Percentiles rank a stretch among this genome's conserved stretches.
Conservation (phyloP, 2,329 filamentous ascomycete genomes). For the Lasiodiplodia hormozganensis region DNA sequence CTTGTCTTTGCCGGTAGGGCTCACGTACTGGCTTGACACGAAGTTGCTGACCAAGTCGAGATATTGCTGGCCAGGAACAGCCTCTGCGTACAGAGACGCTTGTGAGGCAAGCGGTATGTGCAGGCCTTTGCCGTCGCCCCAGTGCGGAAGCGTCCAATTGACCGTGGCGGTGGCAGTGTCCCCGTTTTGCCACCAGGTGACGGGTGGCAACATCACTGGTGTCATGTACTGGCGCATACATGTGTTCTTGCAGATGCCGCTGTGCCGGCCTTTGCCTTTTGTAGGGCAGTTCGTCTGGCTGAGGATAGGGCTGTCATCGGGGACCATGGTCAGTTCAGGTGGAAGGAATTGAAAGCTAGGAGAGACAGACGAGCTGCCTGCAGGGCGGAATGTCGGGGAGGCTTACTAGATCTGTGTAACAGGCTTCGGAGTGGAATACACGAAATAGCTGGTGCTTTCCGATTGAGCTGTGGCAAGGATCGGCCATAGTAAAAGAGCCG, state of each 20-base stretch:
- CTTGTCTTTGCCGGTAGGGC: no score
- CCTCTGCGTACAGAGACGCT: background rate
- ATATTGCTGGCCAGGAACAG: background rate
- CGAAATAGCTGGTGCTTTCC: background rate
- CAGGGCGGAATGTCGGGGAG: background rate
- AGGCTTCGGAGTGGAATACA: no score
- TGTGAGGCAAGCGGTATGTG: background rate
- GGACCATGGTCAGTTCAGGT: background rate
- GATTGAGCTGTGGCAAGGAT: background rate
- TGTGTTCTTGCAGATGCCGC: background rate
- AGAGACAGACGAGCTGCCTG: background rate
- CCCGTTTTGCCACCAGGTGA: background rate
- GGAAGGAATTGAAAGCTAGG: background rate
- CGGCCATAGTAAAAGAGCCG: background rate
- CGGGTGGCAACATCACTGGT: background rate
- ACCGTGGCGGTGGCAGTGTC: background rate
- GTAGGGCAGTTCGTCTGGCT: background rate
- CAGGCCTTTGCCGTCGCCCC: background rate
- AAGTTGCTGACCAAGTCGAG: background rate
- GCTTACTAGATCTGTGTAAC: background rate
- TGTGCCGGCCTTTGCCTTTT: background rate
- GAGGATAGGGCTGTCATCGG: background rate
- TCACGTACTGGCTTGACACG: no score
- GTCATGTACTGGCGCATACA: conserved; percentile 3
- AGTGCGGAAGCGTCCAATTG: background rate